Evolutionary conservation across 2,329 filamentous ascomycete genomes (phyloP).

Genomic region (Sclerotinia borealis): DNA sequence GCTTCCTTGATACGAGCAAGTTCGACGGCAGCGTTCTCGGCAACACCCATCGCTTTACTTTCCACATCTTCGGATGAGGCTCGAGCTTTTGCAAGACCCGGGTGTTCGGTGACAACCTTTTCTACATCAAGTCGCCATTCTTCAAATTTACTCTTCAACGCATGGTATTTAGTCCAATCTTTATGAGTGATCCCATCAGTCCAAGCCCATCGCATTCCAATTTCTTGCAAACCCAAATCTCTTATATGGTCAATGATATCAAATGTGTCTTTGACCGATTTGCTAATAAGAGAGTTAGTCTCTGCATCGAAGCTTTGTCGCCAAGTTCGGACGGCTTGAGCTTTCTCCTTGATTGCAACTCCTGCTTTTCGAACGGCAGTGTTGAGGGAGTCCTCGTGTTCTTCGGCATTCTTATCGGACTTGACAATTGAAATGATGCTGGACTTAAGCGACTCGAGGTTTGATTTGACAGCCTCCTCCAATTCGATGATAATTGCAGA

Average conservation of each 20-base stretch:
- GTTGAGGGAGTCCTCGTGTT: constrained; percentile 46
- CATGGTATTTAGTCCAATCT: constrained; percentile 93
- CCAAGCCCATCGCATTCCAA: constrained; percentile 81
- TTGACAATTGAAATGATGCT: constrained; percentile 60
- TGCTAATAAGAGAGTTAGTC: constrained; percentile 48
- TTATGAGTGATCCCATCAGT: constrained; percentile 94
- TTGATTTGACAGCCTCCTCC: constrained; percentile 57
- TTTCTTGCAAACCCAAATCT: constrained; percentile 64
- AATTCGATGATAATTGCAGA: constrained; percentile 62
- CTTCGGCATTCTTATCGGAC: constrained; percentile 39
- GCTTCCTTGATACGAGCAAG: constrained; percentile 76
- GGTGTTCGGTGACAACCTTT: constrained; percentile 66
- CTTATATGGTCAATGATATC: constrained; percentile 63
- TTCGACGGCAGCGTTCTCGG: constrained; percentile 73
- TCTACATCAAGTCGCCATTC: constrained; percentile 82
- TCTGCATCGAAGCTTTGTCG: constrained; percentile 52
- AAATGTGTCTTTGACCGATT: constrained; percentile 57
- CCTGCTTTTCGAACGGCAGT: constrained; percentile 52
- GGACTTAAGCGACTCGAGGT: constrained; percentile 59
- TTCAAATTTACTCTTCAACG: constrained; percentile 73
- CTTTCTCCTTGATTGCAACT: constrained; percentile 54
- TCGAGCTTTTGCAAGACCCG: constrained; percentile 62
- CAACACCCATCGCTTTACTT: constrained; percentile 71
- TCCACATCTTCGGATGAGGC: constrained; percentile 64
- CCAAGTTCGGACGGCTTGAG: constrained; percentile 60